Conservation (phyloP, 768 basidiomycete genomes). For the Lactarius tabidus region DNA sequence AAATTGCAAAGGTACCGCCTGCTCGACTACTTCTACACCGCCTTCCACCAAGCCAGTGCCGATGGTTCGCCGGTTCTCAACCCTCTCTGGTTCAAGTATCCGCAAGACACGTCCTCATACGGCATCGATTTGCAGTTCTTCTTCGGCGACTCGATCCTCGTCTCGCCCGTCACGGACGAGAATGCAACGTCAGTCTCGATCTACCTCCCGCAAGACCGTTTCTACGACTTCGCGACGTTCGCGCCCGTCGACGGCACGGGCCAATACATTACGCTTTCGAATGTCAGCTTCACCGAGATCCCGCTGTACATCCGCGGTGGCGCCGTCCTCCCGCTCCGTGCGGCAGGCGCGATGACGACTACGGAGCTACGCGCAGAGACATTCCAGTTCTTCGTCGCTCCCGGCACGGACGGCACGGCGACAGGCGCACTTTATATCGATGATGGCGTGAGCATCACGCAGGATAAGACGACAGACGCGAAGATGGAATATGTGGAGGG, state of each 20-base stretch:
- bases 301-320: slow-evolving; percentile 63
- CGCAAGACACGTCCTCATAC: slow-evolving; percentile 55
- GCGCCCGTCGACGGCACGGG: slow-evolving; percentile 48
- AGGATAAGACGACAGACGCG: slow-evolving; percentile 31
- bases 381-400: slow-evolving; percentile 63
- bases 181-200: slow-evolving; percentile 53
- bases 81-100: slow-evolving; percentile 65
- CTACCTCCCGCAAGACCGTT: slow-evolving; percentile 61
- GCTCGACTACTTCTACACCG: slow-evolving; percentile 68
- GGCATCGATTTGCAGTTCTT: slow-evolving; percentile 65
- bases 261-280: slow-evolving; percentile 39
- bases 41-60: slow-evolving; percentile 53
- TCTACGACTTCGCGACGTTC: slow-evolving; percentile 59
- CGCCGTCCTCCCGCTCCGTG: slow-evolving; percentile 53
- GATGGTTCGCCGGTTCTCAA: slow-evolving; percentile 65
- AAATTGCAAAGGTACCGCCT: slow-evolving; percentile 51
- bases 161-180: slow-evolving; percentile 63
- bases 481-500: slow-evolving; percentile 30
- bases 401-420: slow-evolving; percentile 47
- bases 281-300: slow-evolving; percentile 54
- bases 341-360: slow-evolving; percentile 56
- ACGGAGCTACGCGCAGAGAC: slow-evolving; percentile 47
- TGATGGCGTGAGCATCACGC: slow-evolving; percentile 52
- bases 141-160: slow-evolving; percentile 62
- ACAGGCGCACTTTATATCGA: slow-evolving; percentile 56